phyloP scores from a whole-genome alignment of 2,329 filamentous ascomycete species.

The Tolypocladium ovalisporum region DNA sequence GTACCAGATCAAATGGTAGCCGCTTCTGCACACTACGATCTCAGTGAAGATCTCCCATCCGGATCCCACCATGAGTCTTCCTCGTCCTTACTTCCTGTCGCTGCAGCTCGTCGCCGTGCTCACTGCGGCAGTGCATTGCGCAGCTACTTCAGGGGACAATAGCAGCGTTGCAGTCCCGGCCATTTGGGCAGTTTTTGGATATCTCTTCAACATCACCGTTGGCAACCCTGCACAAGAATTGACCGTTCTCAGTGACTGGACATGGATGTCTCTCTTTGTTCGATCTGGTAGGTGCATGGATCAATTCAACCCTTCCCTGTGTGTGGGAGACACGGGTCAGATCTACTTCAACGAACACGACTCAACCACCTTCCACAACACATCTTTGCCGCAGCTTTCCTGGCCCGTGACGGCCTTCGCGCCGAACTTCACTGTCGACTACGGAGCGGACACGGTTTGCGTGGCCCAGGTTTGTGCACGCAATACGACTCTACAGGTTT shows the following conservation, averaged over 20 bases:
- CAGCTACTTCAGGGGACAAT: background rate
- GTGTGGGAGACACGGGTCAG: background rate
- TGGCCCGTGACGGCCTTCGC: conserved; percentile 1
- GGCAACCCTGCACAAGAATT: background rate
- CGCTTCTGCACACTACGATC: background rate
- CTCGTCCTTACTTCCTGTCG: background rate
- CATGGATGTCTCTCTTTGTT: conserved; percentile 2
- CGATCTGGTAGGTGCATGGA: conserved; percentile 1
- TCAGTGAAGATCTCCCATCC: background rate
- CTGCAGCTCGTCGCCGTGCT: background rate
- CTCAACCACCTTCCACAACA: background rate
- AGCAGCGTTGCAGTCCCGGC: background rate
- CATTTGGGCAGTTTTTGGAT: conserved; percentile 1
- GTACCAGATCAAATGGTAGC: background rate
- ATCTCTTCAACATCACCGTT: conserved; percentile 1
- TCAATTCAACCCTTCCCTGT: background rate
- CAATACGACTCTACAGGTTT: background rate
- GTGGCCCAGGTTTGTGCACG: background rate
- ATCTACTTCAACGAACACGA: background rate
- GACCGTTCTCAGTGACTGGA: conserved; percentile 1
- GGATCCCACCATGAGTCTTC: background rate
- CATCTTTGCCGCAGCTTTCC: background rate
- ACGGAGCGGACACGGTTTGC: background rate
- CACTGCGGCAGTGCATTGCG: background rate
- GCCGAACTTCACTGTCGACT: conserved; percentile 1